phyloP scores from a whole-genome alignment of 2,329 filamentous ascomycete genomes.

The Zymoseptoria passerinii region DNA sequence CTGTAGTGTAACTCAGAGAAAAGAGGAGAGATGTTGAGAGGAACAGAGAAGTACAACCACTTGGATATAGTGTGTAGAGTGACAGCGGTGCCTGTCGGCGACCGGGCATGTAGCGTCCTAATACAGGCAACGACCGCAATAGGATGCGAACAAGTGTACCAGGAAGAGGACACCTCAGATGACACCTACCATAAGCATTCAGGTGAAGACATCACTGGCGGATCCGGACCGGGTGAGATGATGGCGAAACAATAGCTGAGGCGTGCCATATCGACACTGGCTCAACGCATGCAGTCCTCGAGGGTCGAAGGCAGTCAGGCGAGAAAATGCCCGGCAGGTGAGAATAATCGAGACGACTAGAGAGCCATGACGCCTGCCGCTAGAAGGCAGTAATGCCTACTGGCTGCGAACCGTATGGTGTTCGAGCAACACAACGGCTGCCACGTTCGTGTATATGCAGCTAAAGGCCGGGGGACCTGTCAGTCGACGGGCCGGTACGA shows the following conservation, averaged over 20 bases:
- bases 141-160: slow-evolving; percentile 3
- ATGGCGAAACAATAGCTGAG: slow-evolving; percentile 13
- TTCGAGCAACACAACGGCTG: slow-evolving; percentile 19
- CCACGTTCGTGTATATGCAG: slow-evolving; percentile 23
- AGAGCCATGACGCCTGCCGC: slow-evolving; percentile 8
- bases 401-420: slow-evolving; percentile 12
- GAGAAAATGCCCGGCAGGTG: slow-evolving; percentile 9
- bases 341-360: neutral
- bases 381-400: slow-evolving; percentile 14
- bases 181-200: neutral
- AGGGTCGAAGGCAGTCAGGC: slow-evolving; percentile 4
- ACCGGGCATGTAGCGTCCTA: slow-evolving; percentile 1
- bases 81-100: neutral
- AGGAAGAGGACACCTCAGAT: neutral
- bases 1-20: slow-evolving; percentile 8
- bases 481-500: slow-evolving; percentile 17
- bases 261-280: slow-evolving; percentile 14
- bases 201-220: slow-evolving; percentile 17
- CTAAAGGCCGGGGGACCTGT: slow-evolving; percentile 14
- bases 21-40: slow-evolving; percentile 4
- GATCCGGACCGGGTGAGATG: slow-evolving; percentile 7
- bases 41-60: slow-evolving; percentile 4
- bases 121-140: neutral
- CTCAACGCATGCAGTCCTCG: slow-evolving; percentile 9
- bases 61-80: slow-evolving; percentile 9